These are phyloP conservation scores for Candida boidinii DNA, from an alignment of 805 yeast genomes.

Conservation along the genomic window DNA sequence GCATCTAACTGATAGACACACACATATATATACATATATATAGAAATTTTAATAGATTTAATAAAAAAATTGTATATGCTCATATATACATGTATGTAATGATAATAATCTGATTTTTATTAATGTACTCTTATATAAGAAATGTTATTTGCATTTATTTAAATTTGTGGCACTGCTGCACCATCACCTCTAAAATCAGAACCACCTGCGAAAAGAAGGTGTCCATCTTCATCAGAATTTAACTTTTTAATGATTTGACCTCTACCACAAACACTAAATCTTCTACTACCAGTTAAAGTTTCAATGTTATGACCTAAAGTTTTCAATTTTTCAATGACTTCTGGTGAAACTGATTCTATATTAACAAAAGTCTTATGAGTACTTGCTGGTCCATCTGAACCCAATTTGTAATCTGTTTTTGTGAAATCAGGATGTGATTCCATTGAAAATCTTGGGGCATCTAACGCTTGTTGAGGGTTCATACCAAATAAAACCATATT, in stretches of 20 bases:
- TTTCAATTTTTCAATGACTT: conserved; percentile 36
- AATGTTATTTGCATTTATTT: no score
- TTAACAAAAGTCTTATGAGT: conserved; percentile 50
- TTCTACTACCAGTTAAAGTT: conserved; percentile 30
- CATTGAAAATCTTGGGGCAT: conserved; percentile 66
- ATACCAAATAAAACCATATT: conserved; percentile 55
- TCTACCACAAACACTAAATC: conserved; percentile 38
- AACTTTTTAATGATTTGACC: conserved; percentile 63
- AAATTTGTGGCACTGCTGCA: conserved; percentile 44
- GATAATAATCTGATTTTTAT: no score
- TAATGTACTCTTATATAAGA: no score
- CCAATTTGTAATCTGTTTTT: conserved; percentile 43
- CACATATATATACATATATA: background rate
- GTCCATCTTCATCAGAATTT: conserved; percentile 14
- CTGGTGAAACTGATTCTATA: conserved; percentile 47
- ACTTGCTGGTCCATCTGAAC: conserved; percentile 58
- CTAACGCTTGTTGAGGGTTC: conserved; percentile 67
- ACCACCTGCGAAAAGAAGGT: conserved; percentile 55
- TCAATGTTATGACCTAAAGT: conserved; percentile 50
- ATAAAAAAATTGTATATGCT: no score
- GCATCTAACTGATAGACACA: conserved; percentile 6
- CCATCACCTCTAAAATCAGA: conserved; percentile 85
- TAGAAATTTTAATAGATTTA: no score
- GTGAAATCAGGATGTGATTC: conserved; percentile 38
- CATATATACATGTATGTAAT: no score